A percentile compares a stretch with the other conserved stretches of the same genome.
These are phyloP conservation scores for Lepraria neglecta DNA, from an alignment of 495 filamentous ascomycete genomes.

Conservation along the genomic window DNA sequence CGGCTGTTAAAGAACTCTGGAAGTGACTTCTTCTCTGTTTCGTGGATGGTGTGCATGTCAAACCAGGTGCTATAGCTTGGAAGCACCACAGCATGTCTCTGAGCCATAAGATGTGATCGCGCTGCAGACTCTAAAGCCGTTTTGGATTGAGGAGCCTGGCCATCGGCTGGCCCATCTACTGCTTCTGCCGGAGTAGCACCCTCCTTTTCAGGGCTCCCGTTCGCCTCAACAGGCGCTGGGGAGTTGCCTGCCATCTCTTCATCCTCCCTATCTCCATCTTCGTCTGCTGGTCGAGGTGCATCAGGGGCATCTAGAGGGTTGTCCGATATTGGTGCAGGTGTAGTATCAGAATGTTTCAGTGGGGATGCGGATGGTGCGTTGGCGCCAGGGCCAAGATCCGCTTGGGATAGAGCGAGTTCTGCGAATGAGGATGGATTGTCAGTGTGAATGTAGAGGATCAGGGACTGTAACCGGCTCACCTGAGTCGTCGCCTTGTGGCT, in stretches of 20 bases:
- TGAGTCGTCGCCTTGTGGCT: conserved; percentile 11
- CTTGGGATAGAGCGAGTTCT: conserved; percentile 6
- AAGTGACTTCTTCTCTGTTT: conserved; percentile 82
- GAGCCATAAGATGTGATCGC: conserved; percentile 80
- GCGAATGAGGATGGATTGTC: not conserved
- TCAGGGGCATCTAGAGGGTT: conserved; percentile 82
- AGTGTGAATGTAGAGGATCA: not conserved
- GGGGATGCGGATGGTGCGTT: conserved; percentile 32
- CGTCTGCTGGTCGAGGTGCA: conserved; percentile 62
- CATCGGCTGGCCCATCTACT: conserved; percentile 42
- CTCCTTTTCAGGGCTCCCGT: conserved; percentile 43
- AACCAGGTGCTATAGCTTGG: conserved; percentile 98
- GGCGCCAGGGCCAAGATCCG: not conserved
- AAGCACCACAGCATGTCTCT: conserved; percentile 81
- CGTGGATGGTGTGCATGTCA: conserved; percentile 87
- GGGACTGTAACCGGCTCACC: not conserved
- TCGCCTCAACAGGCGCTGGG: conserved; percentile 54
- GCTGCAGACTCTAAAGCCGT: conserved; percentile 77
- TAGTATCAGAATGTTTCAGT: conserved; percentile 43
- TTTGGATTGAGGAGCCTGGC: conserved; percentile 57
- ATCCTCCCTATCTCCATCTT: conserved; percentile 60
- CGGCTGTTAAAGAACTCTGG: conserved; percentile 97
- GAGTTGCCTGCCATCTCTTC: conserved; percentile 80
- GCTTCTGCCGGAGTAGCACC: conserved; percentile 33
- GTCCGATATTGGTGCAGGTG: conserved; percentile 57